Base-by-base conservation (phyloP, 805 yeast species). In the Zygotorulaspora sp. region DNA sequence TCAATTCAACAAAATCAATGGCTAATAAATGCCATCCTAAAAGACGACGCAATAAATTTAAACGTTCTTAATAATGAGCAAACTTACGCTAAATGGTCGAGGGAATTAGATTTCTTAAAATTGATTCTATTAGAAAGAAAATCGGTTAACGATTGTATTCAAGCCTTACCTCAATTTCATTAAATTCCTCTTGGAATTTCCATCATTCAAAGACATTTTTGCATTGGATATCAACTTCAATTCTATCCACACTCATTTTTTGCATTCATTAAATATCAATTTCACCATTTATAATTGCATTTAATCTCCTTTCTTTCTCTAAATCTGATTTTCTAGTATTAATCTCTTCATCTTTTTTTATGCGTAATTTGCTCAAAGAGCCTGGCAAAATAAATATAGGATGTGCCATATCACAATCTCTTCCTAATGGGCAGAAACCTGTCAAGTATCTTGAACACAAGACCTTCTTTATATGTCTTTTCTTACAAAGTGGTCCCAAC, bases 361-460 rank as follows among this genome's bases (percentile, higher is more conserved):
- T 59, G 27, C 47, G 40, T 20, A 52, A 41, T 32, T 52, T 55
- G 40, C 66, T 61, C 33, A 65, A 33, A 27, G 55, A 55, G 10
- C 63, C 74, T 18, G 74, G 72, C 14, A 72, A 48, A 38, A 67
- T 57, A 31, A 85, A 86, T 52, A 76, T 76, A 1, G 97, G 96
- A 68, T 92, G 98, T n/a, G 80, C 75, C 49, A 67, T 72, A 52
- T 74, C 84, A 48, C 74, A 73, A 61, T 95, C 86, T 23, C 74
- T 77, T 1, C 97, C 97, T 52, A 78, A 72, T 1, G 96, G 97
- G 64, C 97, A 90, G 57, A 90, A 90, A 1, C 99, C 98, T 0
- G 89, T 78, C 37, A 92, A 57, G 61, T 77, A 92, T 36, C 80
- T 66, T 12, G 83, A 89, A 63, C 99, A 92, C 40, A 84, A 57